Evolutionary conservation across 192 early-diverging fungal species (phyloP).

Genomic region (Radiomyces spectabilis): DNA sequence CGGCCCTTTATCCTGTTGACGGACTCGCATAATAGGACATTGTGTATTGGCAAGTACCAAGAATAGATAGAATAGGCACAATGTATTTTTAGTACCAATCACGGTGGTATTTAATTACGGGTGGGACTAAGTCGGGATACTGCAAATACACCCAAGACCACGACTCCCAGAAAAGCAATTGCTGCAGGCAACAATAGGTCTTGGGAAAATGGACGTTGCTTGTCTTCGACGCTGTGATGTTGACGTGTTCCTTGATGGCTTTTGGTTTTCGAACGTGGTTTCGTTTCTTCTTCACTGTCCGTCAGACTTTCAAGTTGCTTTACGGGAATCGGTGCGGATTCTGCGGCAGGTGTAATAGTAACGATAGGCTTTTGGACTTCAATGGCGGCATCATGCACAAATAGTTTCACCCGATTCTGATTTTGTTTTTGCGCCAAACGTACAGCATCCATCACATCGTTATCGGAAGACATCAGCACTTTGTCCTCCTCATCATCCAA

Average conservation of each 20-base stretch:
- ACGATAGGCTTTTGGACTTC: neutral
- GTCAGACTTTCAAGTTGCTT: no score
- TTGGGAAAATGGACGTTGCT: conserved; percentile 3
- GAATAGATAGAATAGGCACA: no score
- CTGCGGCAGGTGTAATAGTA: neutral
- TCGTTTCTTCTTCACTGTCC: no score
- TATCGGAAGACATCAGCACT: conserved; percentile 62
- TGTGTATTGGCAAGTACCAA: no score
- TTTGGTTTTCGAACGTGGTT: neutral
- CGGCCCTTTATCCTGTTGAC: no score
- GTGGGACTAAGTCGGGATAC: conserved; percentile 12
- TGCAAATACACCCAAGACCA: conserved; percentile 25
- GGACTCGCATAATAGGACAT: no score
- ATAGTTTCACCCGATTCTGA: conserved; percentile 67
- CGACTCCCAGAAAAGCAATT: conserved; percentile 26
- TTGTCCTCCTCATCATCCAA: conserved; percentile 86
- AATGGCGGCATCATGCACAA: conserved; percentile 31
- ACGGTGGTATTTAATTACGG: neutral
- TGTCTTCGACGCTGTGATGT: neutral
- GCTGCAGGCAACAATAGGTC: conserved; percentile 26
- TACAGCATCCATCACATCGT: conserved; percentile 76
- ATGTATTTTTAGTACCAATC: no score
- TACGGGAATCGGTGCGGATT: no score
- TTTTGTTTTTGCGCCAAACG: conserved; percentile 65
- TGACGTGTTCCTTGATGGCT: neutral